Evolutionary conservation across 1,139 yeast species (phyloP).

Genomic region (Kodamaea fungicola): DNA sequence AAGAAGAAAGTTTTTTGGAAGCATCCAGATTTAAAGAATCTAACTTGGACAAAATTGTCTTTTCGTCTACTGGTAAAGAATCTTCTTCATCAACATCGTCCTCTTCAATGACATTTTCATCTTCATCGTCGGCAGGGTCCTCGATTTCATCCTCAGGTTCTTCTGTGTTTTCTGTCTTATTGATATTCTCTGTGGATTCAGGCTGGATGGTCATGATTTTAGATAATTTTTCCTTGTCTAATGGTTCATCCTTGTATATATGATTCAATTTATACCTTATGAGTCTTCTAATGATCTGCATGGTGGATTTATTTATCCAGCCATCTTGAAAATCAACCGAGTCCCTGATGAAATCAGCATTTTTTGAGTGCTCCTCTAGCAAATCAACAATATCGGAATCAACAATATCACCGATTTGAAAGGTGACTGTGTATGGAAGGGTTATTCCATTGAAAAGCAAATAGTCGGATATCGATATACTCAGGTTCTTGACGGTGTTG

Average conservation of each 20-base stretch:
- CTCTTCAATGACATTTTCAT: slow-evolving; percentile 11
- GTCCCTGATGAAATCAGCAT: slow-evolving; percentile 43
- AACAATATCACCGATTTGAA: slow-evolving; percentile 78
- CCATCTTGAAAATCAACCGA: slow-evolving; percentile 54
- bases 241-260: slow-evolving; percentile 41
- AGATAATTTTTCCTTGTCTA: slow-evolving; percentile 39
- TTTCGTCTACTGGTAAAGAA: slow-evolving; percentile 17
- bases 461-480: slow-evolving; percentile 38
- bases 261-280: slow-evolving; percentile 70
- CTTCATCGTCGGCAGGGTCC: slow-evolving; percentile 21
- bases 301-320: slow-evolving; percentile 66
- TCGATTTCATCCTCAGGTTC: slow-evolving; percentile 19
- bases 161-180: slow-evolving; percentile 14
- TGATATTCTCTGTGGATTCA: slow-evolving; percentile 21
- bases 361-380: slow-evolving; percentile 32
- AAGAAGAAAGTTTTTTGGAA: slow-evolving; percentile 33
- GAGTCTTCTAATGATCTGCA: slow-evolving; percentile 63
- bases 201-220: slow-evolving; percentile 41
- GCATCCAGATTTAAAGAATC: slow-evolving; percentile 33
- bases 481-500: slow-evolving; percentile 11
- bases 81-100: slow-evolving; percentile 14
- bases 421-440: slow-evolving; percentile 65
- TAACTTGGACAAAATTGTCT: slow-evolving; percentile 29
- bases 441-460: slow-evolving; percentile 71
- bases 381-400: slow-evolving; percentile 61